Evolutionary conservation across 768 basidiomycete species (phyloP), one percentile per base, ranked within the genome.

Genomic region (Naganishia kalamii): DNA sequence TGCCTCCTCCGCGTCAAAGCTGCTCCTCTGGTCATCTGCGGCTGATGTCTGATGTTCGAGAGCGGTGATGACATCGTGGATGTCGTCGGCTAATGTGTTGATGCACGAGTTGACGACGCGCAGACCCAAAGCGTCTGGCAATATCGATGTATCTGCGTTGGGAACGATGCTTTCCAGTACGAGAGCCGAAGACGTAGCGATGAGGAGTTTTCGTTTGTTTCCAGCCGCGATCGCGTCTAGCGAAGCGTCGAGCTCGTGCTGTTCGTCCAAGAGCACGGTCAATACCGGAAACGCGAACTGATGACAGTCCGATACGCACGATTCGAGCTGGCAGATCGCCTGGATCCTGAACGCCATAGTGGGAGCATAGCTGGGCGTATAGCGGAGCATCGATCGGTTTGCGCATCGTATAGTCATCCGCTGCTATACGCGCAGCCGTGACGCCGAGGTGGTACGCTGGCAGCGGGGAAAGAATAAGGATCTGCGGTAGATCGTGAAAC

Each of bases 401-500:
- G 6, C 66, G 68, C 25, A 54, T 65, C 50, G 72, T 71, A 66
- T 62, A 72, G 43, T 68, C 72, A 40, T 74, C 71, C 6, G 69
- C 60, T 1, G 70, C 72, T 21, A 52, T 40, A n/a, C 69, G 59
- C 3, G 72, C 70, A 5, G 72, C 72, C 25, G 65, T 67, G 11
- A 67, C 54, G 3, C 70, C 72, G 0, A 74, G 40, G 49, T 74
- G 71, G 47, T 69, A 74, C n/a, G 72, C 72, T 74, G 37, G 7
- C 2, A 8, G 19, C 19, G 10, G 30, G 25, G 33, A 43, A 15
- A 35, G 8, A 46, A 47, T 19, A 33, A 37, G 5, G 19, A 21
- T 4, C 3, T 51, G 29, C 8, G 15, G 15, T 4, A 3, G 2
- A 17, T 27, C 21, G 30, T 7, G 3, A 13, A 13, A 17, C 10